These are phyloP conservation scores for Nidula niveotomentosa DNA, from an alignment of 1,284 basidiomycete genomes.

Conservation along the genomic window DNA sequence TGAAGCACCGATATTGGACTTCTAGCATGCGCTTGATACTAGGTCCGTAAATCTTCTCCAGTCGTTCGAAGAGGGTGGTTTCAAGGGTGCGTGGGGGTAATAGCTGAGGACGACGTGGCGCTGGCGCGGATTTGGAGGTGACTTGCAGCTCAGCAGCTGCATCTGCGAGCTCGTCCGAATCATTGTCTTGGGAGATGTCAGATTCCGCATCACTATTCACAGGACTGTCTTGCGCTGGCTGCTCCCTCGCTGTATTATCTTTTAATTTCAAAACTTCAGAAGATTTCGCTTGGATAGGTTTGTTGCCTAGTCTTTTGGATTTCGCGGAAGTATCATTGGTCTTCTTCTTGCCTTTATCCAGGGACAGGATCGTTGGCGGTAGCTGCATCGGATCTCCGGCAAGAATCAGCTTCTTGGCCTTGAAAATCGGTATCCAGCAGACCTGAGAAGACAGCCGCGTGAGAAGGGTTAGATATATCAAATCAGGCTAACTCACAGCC, in stretches of 20 bases:
- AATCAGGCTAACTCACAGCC: slow-evolving; percentile 51
- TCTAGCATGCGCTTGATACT: slow-evolving; percentile 86
- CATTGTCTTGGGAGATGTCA: background rate
- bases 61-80: slow-evolving; percentile 88
- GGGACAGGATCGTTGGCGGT: slow-evolving; percentile 88
- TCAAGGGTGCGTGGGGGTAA: slow-evolving; percentile 77
- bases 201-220: background rate
- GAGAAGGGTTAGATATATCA: slow-evolving; percentile 1
- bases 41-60: slow-evolving; percentile 85
- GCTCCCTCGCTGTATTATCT: too few relatives aligned
- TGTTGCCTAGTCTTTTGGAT: background rate
- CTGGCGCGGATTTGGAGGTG: background rate
- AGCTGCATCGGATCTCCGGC: slow-evolving; percentile 92
- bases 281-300: too few relatives aligned
- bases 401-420: slow-evolving; percentile 84
- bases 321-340: slow-evolving; percentile 4
- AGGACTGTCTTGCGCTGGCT: too few relatives aligned
- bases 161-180: background rate
- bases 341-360: slow-evolving; percentile 37
- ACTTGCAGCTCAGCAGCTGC: background rate
- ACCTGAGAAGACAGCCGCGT: slow-evolving; percentile 45
- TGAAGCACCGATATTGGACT: slow-evolving; percentile 78
- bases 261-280: too few relatives aligned
- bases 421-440: slow-evolving; percentile 95
- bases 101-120: slow-evolving; percentile 28